A percentile compares a stretch with the other conserved stretches of the same genome.
phyloP scores from a whole-genome alignment of 768 basidiomycete species.

The Calvatia gigantea region DNA sequence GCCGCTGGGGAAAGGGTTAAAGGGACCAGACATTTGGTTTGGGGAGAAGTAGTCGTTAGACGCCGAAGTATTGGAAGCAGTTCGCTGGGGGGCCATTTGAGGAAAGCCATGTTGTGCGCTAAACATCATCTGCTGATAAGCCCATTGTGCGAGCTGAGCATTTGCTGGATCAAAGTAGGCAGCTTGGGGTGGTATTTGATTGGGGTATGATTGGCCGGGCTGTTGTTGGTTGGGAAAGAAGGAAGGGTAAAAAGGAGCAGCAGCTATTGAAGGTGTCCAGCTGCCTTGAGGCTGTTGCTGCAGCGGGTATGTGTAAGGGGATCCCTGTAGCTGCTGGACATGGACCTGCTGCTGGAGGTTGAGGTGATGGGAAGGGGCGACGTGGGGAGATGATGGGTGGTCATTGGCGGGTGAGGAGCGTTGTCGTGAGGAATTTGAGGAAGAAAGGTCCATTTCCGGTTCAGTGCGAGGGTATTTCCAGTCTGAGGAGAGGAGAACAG shows the following conservation, averaged over 20 bases:
- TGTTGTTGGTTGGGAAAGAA: conserved; percentile 73
- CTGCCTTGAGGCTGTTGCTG: conserved; percentile 67
- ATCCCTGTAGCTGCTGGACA: conserved; percentile 29
- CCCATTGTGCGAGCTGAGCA: conserved; percentile 81
- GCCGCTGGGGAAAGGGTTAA: conserved; percentile 65
- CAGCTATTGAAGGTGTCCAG: conserved; percentile 66
- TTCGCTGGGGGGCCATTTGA: conserved; percentile 43
- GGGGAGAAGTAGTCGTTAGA: conserved; percentile 55
- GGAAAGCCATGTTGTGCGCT: conserved; percentile 56
- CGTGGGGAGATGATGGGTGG: conserved; percentile 20
- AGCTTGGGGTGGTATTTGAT: conserved; percentile 43
- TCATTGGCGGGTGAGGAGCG: conserved; percentile 63
- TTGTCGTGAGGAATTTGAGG: conserved; percentile 42
- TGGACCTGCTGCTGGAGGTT: conserved; percentile 21
- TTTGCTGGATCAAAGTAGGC: conserved; percentile 75
- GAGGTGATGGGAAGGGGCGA: conserved; percentile 11
- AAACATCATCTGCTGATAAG: conserved; percentile 91
- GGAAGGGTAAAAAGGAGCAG: conserved; percentile 73
- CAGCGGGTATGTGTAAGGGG: conserved; percentile 63
- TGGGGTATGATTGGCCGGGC: conserved; percentile 45
- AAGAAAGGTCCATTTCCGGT: conserved; percentile 51
- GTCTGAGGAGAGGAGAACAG: conserved; percentile 75
- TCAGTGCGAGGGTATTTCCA: conserved; percentile 67
- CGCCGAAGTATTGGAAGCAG: conserved; percentile 33
- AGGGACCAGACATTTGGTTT: conserved; percentile 43